These are phyloP conservation scores for Rosa lucieae DNA, from an alignment of 306 rosid genomes.

Conservation along the genomic window DNA sequence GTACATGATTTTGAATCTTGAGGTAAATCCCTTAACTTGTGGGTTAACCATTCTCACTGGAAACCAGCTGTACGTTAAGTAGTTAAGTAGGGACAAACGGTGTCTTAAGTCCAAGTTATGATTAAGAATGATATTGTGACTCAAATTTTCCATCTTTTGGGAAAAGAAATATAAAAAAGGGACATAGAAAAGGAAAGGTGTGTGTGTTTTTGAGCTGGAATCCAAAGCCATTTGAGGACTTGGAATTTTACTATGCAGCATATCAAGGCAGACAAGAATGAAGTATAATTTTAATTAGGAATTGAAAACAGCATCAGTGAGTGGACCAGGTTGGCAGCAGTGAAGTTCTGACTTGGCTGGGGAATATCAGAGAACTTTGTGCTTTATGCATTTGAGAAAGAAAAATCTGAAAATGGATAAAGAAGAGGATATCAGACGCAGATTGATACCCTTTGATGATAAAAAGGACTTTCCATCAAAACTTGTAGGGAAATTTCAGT, in stretches of 20 bases:
- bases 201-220: slow-evolving; percentile 36
- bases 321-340: slow-evolving; percentile 43
- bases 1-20: slow-evolving; percentile 5
- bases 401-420: slow-evolving; percentile 29
- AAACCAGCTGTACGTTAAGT: slow-evolving; percentile 42
- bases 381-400: slow-evolving; percentile 16
- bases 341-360: slow-evolving; percentile 38
- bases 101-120: slow-evolving; percentile 36
- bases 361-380: slow-evolving; percentile 26
- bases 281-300: slow-evolving; percentile 2
- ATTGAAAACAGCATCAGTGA: slow-evolving; percentile 28
- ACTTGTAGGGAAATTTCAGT: slow-evolving; percentile 20
- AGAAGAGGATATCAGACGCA: slow-evolving; percentile 22
- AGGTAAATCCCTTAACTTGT: slow-evolving; percentile 48
- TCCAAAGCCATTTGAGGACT: slow-evolving; percentile 30
- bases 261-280: neutral
- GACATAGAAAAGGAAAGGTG: neutral
- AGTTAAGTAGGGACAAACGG: slow-evolving; percentile 47
- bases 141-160: neutral
- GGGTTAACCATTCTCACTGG: slow-evolving; percentile 40
- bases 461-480: slow-evolving; percentile 26
- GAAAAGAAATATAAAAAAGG: neutral
- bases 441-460: slow-evolving; percentile 27
- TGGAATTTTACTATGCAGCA: neutral
- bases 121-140: slow-evolving; percentile 24